Conservation (phyloP, 2,329 filamentous ascomycete species). For the Teratosphaeriaceae sp. region DNA sequence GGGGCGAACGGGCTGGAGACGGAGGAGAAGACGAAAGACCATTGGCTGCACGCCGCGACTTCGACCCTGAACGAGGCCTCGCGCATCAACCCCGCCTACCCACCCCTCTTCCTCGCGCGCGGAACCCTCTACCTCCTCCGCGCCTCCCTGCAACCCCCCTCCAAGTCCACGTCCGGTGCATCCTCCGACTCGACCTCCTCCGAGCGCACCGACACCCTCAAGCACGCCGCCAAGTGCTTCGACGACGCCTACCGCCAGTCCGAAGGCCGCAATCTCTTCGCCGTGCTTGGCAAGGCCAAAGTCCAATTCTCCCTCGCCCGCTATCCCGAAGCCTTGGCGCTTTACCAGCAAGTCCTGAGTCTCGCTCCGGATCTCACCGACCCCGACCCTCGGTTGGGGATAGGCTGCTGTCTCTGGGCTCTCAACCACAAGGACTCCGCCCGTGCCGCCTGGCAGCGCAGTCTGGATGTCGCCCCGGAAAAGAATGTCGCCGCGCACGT, state of each 20-base stretch:
- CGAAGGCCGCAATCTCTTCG: conserved; percentile 82
- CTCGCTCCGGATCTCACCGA: conserved; percentile 85
- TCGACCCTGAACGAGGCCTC: conserved; percentile 91
- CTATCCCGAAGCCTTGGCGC: conserved; percentile 72
- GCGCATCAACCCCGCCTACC: conserved; percentile 84
- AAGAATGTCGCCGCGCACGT: conserved; percentile 87
- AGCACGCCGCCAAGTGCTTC: conserved; percentile 84
- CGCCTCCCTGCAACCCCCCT: conserved; percentile 76
- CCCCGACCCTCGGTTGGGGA: conserved; percentile 90
- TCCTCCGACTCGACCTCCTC: conserved; percentile 59
- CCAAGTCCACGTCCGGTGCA: conserved; percentile 58
- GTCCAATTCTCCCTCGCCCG: conserved; percentile 81
- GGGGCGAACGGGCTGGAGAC: conserved; percentile 48
- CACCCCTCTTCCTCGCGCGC: conserved; percentile 82
- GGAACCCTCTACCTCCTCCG: conserved; percentile 84
- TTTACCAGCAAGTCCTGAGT: conserved; percentile 79
- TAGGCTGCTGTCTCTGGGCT: conserved; percentile 97
- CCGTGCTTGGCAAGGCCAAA: conserved; percentile 80
- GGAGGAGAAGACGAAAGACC: conserved; percentile 84
- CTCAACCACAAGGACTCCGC: conserved; percentile 91
- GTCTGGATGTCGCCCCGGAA: conserved; percentile 67
- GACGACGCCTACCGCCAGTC: conserved; percentile 88
- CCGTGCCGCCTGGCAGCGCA: conserved; percentile 81
- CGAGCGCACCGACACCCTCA: conserved; percentile 71
- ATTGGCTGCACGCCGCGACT: conserved; percentile 86